A percentile compares a stretch with the other conserved stretches of the same genome.
These are phyloP conservation scores for Arthrobotrys megalospora DNA, from an alignment of 2,329 filamentous ascomycete genomes.

Conservation along the genomic window DNA sequence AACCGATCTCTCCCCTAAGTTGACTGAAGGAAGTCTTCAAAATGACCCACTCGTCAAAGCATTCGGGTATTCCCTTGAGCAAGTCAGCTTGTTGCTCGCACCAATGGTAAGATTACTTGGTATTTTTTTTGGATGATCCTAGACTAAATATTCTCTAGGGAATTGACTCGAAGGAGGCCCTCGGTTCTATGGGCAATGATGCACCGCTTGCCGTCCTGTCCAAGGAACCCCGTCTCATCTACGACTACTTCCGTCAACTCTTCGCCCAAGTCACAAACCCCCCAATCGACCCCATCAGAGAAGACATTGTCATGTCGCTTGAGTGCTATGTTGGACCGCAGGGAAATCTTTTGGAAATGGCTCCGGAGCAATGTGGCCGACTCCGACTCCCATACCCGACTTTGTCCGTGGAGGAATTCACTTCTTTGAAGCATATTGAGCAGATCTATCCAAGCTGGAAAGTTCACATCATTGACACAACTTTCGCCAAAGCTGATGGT, in stretches of 20 bases:
- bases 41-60: constrained; percentile 86
- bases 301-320: constrained; percentile 98
- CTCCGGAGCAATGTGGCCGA: constrained; percentile 87
- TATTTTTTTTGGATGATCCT: constrained; percentile 2
- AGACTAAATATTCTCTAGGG: constrained; percentile 69
- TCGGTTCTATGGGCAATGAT: constrained; percentile 98
- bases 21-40: constrained; percentile 80
- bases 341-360: constrained; percentile 95
- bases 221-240: constrained; percentile 88
- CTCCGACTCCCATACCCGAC: constrained; percentile 90
- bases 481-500: constrained; percentile 88
- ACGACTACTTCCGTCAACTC: constrained; percentile 97
- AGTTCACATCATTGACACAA: constrained; percentile 90
- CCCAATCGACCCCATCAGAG: constrained; percentile 95
- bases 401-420: constrained; percentile 90
- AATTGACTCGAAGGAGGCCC: constrained; percentile 94
- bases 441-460: constrained; percentile 83
- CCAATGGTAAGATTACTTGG: constrained; percentile 76
- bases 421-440: constrained; percentile 83
- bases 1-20: constrained; percentile 77
- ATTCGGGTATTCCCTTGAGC: constrained; percentile 95
- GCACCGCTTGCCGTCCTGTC: constrained; percentile 91
- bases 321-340: constrained; percentile 97
- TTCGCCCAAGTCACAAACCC: constrained; percentile 99
- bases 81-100: constrained; percentile 89